Evolutionary conservation across 2,329 filamentous ascomycete genomes (phyloP).

Genomic region (Neofusicoccum kwambonambiense): DNA sequence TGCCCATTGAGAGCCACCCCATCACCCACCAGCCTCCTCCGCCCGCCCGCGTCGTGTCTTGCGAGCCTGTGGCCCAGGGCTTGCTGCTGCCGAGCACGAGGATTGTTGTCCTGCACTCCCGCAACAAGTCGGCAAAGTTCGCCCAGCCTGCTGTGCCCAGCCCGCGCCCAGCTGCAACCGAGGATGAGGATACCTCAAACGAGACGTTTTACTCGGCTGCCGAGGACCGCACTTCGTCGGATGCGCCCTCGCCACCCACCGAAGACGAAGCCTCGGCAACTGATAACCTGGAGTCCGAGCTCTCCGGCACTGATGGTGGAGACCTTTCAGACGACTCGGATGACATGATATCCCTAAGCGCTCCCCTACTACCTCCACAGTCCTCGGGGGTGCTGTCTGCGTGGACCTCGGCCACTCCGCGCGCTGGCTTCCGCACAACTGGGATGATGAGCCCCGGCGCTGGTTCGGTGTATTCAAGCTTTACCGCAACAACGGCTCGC

Average conservation of each 20-base stretch:
- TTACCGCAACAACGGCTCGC: conserved; percentile 78
- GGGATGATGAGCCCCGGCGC: conserved; percentile 68
- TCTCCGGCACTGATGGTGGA: conserved; percentile 64
- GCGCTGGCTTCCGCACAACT: conserved; percentile 70
- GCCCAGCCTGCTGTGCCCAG: conserved; percentile 42
- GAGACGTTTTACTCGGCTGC: conserved; percentile 92
- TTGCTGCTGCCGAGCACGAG: conserved; percentile 73
- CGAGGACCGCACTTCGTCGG: conserved; percentile 60
- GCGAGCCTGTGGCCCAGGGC: conserved; percentile 91
- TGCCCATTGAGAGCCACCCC: conserved; percentile 75
- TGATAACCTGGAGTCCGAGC: conserved; percentile 53
- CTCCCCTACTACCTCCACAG: conserved; percentile 74
- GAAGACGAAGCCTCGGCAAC: conserved; percentile 39
- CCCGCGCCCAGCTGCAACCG: conserved; percentile 55
- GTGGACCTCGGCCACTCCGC: conserved; percentile 76
- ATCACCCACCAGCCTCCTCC: conserved; percentile 82
- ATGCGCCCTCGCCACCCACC: conserved; percentile 38
- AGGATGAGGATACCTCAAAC: conserved; percentile 76
- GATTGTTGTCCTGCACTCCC: conserved; percentile 73
- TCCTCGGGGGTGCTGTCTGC: conserved; percentile 77
- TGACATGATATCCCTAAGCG: conserved; percentile 86
- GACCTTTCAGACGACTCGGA: conserved; percentile 91
- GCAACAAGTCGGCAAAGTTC: conserved; percentile 50
- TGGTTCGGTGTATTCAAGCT: conserved; percentile 84
- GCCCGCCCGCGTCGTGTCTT: conserved; percentile 85